Evolutionary conservation across 2,329 filamentous ascomycete genomes (phyloP).

Genomic region (Aspergillus piperis): DNA sequence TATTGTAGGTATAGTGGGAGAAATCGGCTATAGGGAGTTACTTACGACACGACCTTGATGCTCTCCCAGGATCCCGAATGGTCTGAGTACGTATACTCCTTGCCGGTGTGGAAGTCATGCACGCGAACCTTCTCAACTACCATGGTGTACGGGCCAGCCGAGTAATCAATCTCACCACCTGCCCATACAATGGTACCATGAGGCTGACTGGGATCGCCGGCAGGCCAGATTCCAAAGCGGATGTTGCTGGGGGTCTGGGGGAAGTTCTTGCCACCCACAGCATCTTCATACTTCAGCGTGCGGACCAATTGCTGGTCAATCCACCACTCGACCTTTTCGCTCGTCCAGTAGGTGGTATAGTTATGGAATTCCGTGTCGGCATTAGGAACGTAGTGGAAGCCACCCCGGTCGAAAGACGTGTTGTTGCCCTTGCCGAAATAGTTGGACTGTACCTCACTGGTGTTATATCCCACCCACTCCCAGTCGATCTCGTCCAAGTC

Average conservation of each 20-base stretch:
- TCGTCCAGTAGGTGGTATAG: constrained; percentile 66
- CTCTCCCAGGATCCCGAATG: constrained; percentile 63
- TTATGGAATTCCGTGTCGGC: constrained; percentile 56
- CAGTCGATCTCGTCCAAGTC: constrained; percentile 87
- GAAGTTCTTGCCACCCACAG: constrained; percentile 59
- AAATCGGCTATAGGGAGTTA: neutral
- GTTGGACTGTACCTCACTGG: constrained; percentile 68
- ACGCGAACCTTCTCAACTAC: constrained; percentile 64
- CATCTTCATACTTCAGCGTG: constrained; percentile 60
- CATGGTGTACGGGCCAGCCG: constrained; percentile 70
- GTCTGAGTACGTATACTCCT: constrained; percentile 68
- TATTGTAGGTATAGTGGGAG: neutral
- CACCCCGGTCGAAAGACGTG: constrained; percentile 73
- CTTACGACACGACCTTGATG: constrained; percentile 57
- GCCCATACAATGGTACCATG: constrained; percentile 65
- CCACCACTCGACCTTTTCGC: constrained; percentile 65
- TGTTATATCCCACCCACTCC: constrained; percentile 46
- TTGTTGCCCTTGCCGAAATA: constrained; percentile 94
- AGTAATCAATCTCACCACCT: constrained; percentile 68
- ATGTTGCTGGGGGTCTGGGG: constrained; percentile 74
- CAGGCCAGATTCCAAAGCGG: constrained; percentile 69
- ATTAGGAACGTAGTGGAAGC: constrained; percentile 66
- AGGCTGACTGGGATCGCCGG: constrained; percentile 50
- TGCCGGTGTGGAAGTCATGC: constrained; percentile 60
- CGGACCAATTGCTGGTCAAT: constrained; percentile 65